These are phyloP conservation scores for Teratosphaeria viscida DNA, from an alignment of 2,329 filamentous ascomycete genomes.

Conservation along the genomic window DNA sequence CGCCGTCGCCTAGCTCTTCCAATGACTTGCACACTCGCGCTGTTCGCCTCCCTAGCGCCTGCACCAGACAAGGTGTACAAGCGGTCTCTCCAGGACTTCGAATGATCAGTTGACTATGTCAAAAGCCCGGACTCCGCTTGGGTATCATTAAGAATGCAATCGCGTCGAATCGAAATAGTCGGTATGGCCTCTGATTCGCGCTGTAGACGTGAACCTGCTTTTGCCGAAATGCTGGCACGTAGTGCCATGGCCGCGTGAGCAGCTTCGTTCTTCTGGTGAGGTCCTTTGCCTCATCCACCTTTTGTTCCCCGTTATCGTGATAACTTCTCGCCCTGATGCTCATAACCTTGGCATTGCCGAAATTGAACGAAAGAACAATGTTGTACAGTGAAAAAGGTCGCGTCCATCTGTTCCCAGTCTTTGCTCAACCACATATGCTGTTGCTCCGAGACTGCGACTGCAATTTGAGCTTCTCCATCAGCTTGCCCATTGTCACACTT, in stretches of 20 bases:
- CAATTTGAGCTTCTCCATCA: conserved; percentile 77
- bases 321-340: neutral
- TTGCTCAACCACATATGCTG: conserved; percentile 1
- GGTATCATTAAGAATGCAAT: neutral
- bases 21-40: too few relatives aligned
- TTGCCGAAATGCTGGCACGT: neutral
- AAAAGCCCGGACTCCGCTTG: neutral
- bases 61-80: neutral
- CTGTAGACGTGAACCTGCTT: neutral
- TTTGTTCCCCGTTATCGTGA: neutral
- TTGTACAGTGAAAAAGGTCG: neutral
- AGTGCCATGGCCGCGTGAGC: conserved; percentile 13
- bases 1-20: too few relatives aligned
- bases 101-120: neutral
- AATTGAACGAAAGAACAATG: neutral
- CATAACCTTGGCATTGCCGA: neutral
- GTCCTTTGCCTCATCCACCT: neutral
- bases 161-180: neutral
- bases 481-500: conserved; percentile 63
- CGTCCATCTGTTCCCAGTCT: neutral
- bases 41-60: too few relatives aligned
- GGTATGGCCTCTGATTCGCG: neutral
- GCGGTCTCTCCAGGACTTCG: neutral
- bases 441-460: conserved; percentile 14
- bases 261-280: conserved; percentile 4